Evolutionary conservation across 106 monocot species (phyloP).

Genomic region (Acorus gramineus): DNA sequence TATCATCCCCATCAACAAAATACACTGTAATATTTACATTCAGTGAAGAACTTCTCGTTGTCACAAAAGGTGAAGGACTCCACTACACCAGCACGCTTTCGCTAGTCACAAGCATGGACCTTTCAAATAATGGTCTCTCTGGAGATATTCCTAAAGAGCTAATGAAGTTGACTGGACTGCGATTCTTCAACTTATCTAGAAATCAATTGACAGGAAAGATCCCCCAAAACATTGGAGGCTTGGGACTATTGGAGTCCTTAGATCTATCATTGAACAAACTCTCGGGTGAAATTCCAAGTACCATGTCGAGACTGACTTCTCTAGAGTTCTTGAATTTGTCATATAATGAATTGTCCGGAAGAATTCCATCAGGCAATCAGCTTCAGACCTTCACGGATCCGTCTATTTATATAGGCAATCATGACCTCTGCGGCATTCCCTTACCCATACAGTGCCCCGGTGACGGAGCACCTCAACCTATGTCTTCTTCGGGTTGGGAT

Average conservation of each 20-base stretch:
- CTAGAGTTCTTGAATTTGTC: neutral
- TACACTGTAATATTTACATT: no score
- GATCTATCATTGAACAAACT: neutral
- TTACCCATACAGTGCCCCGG: neutral
- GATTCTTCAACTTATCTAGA: neutral
- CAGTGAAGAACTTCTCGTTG: no score
- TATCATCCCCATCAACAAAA: no score
- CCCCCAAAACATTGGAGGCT: neutral
- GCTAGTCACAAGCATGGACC: neutral
- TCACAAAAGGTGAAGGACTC: no score
- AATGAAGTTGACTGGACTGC: neutral
- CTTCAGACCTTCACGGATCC: neutral
- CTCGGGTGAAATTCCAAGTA: neutral
- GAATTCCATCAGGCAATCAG: neutral
- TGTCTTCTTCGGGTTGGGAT: neutral
- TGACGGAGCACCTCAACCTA: neutral
- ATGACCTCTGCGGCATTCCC: neutral
- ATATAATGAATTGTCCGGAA: neutral
- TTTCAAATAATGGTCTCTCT: constrained; percentile 1
- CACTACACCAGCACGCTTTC: neutral
- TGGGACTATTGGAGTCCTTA: neutral
- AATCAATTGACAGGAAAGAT: neutral
- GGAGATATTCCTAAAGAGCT: neutral
- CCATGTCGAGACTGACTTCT: neutral
- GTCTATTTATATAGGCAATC: neutral